Conservation (phyloP, 2,329 filamentous ascomycete species). For the Talaromyces sp. region DNA sequence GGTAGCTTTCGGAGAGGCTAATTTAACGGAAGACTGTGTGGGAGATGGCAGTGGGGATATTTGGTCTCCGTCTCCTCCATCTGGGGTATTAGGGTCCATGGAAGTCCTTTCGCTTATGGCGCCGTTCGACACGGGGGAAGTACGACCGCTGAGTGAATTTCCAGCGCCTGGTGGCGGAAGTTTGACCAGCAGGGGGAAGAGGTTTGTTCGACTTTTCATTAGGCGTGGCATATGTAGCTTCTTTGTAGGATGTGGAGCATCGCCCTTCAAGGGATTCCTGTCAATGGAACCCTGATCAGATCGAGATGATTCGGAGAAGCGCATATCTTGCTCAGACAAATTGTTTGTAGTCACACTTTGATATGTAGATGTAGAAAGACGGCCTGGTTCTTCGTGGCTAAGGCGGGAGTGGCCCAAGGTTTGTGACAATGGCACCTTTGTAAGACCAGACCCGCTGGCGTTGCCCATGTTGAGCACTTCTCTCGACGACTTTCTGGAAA, state of each 20-base stretch:
- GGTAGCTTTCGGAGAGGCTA: conserved; percentile 42
- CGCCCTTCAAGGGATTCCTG: conserved; percentile 52
- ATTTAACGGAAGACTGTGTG: conserved; percentile 51
- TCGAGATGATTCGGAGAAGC: conserved; percentile 80
- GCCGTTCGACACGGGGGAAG: conserved; percentile 15
- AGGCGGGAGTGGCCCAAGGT: conserved; percentile 40
- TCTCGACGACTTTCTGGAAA: conserved; percentile 32
- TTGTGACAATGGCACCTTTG: conserved; percentile 10
- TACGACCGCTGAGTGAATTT: conserved; percentile 24
- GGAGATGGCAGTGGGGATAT: conserved; percentile 47
- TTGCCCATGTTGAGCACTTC: conserved; percentile 28
- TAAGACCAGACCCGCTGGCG: conserved; percentile 10
- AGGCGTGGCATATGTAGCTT: conserved; percentile 76
- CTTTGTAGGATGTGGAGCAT: conserved; percentile 60
- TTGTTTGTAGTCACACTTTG: conserved; percentile 52
- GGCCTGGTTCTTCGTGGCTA: conserved; percentile 60
- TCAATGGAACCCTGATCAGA: conserved; percentile 81
- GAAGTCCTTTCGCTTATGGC: conserved; percentile 19
- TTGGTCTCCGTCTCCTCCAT: conserved; percentile 31
- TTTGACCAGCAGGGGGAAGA: conserved; percentile 88
- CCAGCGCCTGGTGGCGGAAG: conserved; percentile 47
- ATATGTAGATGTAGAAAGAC: conserved; percentile 48
- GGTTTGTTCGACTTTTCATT: conserved; percentile 67
- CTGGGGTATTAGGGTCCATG: conserved; percentile 27
- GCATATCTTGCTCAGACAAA: conserved; percentile 59